Evolutionary conservation across 202 grass and related monocot genomes (phyloP).

Genomic region (Zoysia matrella): DNA sequence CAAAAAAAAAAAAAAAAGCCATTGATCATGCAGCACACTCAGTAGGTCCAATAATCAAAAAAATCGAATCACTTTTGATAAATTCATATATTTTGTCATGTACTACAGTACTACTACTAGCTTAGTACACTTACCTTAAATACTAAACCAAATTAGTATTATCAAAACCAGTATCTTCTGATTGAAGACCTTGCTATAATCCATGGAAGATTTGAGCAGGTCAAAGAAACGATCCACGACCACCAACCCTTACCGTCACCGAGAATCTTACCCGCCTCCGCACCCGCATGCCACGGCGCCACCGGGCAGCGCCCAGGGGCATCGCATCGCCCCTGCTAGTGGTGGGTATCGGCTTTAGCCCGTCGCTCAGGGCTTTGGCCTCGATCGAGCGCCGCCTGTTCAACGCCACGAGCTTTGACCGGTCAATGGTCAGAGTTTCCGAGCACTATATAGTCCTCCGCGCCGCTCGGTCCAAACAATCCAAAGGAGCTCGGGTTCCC

Average conservation of each 20-base stretch:
- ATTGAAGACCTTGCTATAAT: neutral
- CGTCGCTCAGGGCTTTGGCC: neutral
- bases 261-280: conserved; percentile 30
- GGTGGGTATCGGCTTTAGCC: conserved; percentile 8
- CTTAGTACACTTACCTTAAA: neutral
- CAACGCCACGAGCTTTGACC: conserved; percentile 86
- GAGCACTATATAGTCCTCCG: conserved; percentile 41
- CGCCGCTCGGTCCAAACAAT: conserved; percentile 38
- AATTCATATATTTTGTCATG: neutral
- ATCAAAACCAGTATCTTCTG: conserved; percentile 2
- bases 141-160: neutral
- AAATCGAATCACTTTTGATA: neutral
- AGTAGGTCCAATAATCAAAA: neutral
- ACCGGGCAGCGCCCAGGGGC: neutral
- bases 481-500: conserved; percentile 8
- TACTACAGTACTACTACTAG: neutral
- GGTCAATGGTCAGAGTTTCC: conserved; percentile 91
- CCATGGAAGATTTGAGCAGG: conserved; percentile 50
- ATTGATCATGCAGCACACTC: neutral
- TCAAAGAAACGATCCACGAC: conserved; percentile 58
- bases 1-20: neutral
- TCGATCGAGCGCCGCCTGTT: conserved; percentile 61
- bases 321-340: neutral
- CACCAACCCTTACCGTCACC: conserved; percentile 39
- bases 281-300: neutral